Evolutionary conservation across 192 early-diverging fungal species (phyloP).

Genomic region (Geosiphon pyriformis): DNA sequence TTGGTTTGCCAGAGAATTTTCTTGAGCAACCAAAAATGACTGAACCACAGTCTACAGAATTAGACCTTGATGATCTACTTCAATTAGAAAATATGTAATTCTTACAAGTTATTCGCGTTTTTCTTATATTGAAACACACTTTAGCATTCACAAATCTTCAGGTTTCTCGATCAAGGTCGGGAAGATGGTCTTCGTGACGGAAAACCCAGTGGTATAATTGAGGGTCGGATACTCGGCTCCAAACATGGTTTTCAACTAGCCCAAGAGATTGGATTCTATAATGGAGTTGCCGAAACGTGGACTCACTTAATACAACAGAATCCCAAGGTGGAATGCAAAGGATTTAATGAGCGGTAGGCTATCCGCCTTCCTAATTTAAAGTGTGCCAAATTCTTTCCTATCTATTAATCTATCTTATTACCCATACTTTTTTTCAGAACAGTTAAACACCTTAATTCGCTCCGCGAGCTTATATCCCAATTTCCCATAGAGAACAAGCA

Average conservation of each 20-base stretch:
- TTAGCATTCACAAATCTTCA: slow-evolving; percentile 8
- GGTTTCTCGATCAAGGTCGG: slow-evolving; percentile 52
- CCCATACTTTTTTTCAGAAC: slow-evolving; percentile 29
- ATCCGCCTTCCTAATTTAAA: neutral
- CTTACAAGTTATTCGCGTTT: neutral
- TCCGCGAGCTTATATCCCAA: slow-evolving; percentile 35
- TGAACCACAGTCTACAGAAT: slow-evolving; percentile 30
- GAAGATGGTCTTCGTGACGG: slow-evolving; percentile 51
- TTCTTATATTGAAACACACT: neutral
- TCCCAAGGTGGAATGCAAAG: slow-evolving; percentile 27
- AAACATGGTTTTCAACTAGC: slow-evolving; percentile 52
- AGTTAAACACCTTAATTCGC: slow-evolving; percentile 39
- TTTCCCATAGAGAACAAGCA: slow-evolving; percentile 48
- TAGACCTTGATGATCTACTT: slow-evolving; percentile 42
- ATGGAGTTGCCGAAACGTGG: slow-evolving; percentile 47
- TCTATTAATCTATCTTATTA: neutral
- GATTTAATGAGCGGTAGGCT: slow-evolving; percentile 3
- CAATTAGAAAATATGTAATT: slow-evolving; percentile 46
- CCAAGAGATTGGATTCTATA: slow-evolving; percentile 51
- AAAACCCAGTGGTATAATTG: slow-evolving; percentile 42
- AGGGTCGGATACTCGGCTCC: slow-evolving; percentile 50
- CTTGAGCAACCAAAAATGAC: too few relatives aligned
- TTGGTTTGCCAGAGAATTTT: too few relatives aligned
- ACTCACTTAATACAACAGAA: slow-evolving; percentile 27
- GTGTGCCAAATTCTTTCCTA: neutral